Conservation (phyloP, 202 grass and related monocot species). For the Hordeum pubiflorum region DNA sequence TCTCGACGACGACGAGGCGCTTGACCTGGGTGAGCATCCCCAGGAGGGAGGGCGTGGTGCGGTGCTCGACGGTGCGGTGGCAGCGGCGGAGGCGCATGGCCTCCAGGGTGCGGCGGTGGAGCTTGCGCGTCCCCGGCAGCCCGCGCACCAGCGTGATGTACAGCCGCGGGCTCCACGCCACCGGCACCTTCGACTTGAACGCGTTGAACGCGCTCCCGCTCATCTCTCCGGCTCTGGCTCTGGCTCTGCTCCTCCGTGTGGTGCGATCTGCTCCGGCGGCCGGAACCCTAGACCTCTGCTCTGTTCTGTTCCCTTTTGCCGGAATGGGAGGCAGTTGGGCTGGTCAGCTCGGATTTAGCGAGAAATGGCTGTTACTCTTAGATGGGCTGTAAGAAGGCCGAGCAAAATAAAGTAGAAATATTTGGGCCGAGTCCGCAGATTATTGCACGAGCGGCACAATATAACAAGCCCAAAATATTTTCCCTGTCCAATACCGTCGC, state of each 20-base stretch:
- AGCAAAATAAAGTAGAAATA: too few relatives aligned
- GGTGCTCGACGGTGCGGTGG: slow-evolving; percentile 84
- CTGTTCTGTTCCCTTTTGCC: background rate
- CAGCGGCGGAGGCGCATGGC: slow-evolving; percentile 95
- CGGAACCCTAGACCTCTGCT: slow-evolving; percentile 18
- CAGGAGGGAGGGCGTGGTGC: slow-evolving; percentile 83
- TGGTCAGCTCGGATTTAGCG: too few relatives aligned
- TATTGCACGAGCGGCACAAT: too few relatives aligned
- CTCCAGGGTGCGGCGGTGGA: slow-evolving; percentile 93
- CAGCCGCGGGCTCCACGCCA: slow-evolving; percentile 65
- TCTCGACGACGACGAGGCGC: slow-evolving; percentile 86
- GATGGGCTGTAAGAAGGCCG: background rate
- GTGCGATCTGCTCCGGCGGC: slow-evolving; percentile 2
- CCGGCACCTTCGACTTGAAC: slow-evolving; percentile 63
- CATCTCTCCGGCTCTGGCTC: slow-evolving; percentile 24
- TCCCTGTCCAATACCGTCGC: too few relatives aligned
- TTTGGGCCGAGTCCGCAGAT: too few relatives aligned
- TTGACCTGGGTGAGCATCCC: slow-evolving; percentile 98
- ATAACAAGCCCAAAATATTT: too few relatives aligned
- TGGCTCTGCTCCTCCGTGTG: background rate
- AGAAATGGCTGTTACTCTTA: background rate
- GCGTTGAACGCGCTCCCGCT: slow-evolving; percentile 78
- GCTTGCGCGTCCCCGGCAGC: slow-evolving; percentile 61
- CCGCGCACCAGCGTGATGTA: slow-evolving; percentile 96
- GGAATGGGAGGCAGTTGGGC: background rate